phyloP scores from a whole-genome alignment of 2,329 filamentous ascomycete species.

The Diplodia seriata region DNA sequence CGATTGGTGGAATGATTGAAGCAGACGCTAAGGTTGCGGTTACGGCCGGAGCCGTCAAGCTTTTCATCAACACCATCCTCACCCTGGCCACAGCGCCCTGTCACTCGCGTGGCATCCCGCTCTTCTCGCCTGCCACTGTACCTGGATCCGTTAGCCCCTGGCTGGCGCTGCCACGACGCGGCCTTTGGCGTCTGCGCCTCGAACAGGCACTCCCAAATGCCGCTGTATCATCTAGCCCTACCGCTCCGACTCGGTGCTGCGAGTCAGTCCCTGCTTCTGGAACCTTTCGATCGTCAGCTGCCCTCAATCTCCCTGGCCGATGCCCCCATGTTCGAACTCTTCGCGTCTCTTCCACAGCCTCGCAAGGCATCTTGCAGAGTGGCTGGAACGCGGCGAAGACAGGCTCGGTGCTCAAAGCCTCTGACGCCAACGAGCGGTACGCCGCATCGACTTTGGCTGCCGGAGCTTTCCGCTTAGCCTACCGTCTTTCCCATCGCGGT shows the following conservation, averaged over 20 bases:
- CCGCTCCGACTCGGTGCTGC: not conserved
- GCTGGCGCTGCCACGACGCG: not conserved
- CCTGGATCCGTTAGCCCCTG: not conserved
- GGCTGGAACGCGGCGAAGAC: too few relatives aligned
- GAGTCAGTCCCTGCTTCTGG: not conserved
- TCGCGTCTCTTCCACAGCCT: not conserved
- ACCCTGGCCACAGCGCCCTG: not conserved
- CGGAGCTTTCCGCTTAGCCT: too few relatives aligned
- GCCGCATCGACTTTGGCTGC: too few relatives aligned
- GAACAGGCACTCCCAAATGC: not conserved
- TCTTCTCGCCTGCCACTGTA: not conserved
- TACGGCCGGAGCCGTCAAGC: conserved; percentile 9
- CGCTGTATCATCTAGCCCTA: not conserved
- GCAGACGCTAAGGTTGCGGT: not conserved
- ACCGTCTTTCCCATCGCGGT: not conserved
- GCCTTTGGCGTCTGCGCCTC: not conserved
- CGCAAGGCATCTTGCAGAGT: too few relatives aligned
- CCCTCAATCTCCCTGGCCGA: not conserved
- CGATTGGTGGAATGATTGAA: conserved; percentile 19
- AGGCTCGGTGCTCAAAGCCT: too few relatives aligned
- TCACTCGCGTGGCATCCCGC: conserved; percentile 15
- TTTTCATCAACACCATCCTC: conserved; percentile 8
- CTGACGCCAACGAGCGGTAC: too few relatives aligned
- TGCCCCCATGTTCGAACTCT: not conserved
- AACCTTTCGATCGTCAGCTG: not conserved